Conservation (phyloP, 306 rosid species). For the Cucumis hystrix region DNA sequence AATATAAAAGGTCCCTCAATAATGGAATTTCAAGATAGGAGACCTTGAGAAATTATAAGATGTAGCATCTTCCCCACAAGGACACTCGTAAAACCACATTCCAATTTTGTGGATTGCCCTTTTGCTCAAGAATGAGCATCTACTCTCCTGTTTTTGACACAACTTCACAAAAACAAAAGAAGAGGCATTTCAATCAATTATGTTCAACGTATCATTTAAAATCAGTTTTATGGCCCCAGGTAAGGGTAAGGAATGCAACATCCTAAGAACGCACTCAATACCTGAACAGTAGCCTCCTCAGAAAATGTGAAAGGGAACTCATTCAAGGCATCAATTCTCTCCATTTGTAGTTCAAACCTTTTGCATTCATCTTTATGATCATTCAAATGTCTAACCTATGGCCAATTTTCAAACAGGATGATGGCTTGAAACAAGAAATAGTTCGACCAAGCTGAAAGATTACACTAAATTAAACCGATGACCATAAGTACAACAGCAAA, state of each 20-base stretch:
- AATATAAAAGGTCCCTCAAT: not conserved
- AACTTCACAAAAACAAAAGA: conserved; percentile 26
- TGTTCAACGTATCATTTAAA: not conserved
- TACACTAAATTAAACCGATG: not conserved
- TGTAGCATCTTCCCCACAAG: conserved; percentile 40
- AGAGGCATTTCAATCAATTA: not conserved
- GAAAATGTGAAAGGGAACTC: conserved; percentile 79
- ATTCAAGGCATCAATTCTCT: conserved; percentile 31
- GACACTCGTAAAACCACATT: conserved; percentile 75
- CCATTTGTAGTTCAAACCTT: conserved; percentile 68
- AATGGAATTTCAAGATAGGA: conserved; percentile 12
- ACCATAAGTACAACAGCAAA: not conserved
- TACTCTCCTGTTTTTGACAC: conserved; percentile 51
- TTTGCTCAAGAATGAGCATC: conserved; percentile 67
- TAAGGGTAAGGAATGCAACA: not conserved
- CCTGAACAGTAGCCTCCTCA: conserved; percentile 54
- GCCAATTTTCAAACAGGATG: not conserved
- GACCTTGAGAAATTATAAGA: conserved; percentile 39
- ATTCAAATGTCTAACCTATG: conserved; percentile 63
- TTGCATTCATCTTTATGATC: conserved; percentile 73
- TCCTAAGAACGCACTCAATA: not conserved
- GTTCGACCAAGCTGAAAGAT: not conserved
- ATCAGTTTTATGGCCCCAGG: not conserved
- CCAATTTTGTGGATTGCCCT: conserved; percentile 55
- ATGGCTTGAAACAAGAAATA: not conserved